Base-by-base conservation (phyloP, 2,329 filamentous ascomycete genomes). In the Verticillium dahliae region DNA sequence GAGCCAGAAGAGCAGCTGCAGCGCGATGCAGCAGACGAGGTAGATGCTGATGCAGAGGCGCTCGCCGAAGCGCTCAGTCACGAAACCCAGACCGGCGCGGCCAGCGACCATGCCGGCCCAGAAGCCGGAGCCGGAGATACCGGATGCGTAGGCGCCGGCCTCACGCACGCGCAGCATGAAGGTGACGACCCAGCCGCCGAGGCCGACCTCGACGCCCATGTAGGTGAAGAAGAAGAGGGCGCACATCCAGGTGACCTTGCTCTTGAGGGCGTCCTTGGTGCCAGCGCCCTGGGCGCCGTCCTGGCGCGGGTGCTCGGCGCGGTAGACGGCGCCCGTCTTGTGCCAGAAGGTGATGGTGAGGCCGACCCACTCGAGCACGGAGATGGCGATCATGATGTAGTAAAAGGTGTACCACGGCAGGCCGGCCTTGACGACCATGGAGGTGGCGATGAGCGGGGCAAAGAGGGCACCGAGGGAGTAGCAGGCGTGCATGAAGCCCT, bases 81-180 rank as follows among this genome's bases (percentile, higher is more conserved):
- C 81, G 64, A 92, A 91, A 0, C 89, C 88, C 4, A 92, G 74
- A 0, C 82, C 71, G 0, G 91, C 77, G 1, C 90, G 79, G 0
- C 90, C 90, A 0, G 89, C 73, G 0, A 89, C 90, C 68, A 92
- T 83, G 1, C 90, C 90, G n/a, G 89, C 82, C 90, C 90, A 93
- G 74, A 91, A 93, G 0, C 89, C 90, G 0, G 89, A 90, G 0
- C 84, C 86, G 0, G 85, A 86, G 73, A 91, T 87, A 33, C 90
- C 90, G n/a, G 86, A 86, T 0, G 85, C 84, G 67, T 91, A 91
- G 0, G 84, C 74, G 1, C 76, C 80, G 1, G 85, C 89, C 6
- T 87, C 75, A 14, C 90, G 83, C 10, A 91, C 86, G 13, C 84
- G 82, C 6, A 91, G 84, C 89, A 93, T 92, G 71, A 93, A 92